These are phyloP conservation scores for Otatea glauca DNA, from an alignment of 176 grass and related monocot species.

Conservation along the genomic window DNA sequence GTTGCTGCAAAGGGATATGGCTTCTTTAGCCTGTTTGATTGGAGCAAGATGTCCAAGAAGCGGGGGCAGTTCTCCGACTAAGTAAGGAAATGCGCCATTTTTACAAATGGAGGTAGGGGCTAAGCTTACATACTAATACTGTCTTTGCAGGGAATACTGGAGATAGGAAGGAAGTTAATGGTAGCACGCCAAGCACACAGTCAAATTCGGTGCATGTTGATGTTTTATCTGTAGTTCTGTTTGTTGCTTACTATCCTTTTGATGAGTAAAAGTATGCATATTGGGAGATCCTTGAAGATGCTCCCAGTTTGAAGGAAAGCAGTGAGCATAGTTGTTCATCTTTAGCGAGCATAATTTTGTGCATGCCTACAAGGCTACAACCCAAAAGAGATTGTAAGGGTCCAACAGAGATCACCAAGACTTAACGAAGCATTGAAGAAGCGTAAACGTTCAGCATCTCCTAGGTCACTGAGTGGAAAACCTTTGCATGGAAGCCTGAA, in stretches of 20 bases:
- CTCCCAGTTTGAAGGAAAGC: too few species aligned
- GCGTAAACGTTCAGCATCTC: constrained; percentile 24
- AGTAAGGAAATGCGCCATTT: constrained; percentile 34
- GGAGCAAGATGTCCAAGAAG: constrained; percentile 75
- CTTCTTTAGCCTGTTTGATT: constrained; percentile 86
- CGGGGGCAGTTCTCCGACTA: constrained; percentile 20
- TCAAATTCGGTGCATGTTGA: too few species aligned
- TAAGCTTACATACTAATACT: not conserved
- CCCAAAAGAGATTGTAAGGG: constrained; percentile 47
- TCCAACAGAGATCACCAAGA: constrained; percentile 51
- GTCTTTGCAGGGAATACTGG: too few species aligned
- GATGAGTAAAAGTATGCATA: too few species aligned
- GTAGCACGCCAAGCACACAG: too few species aligned
- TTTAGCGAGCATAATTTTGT: constrained; percentile 52
- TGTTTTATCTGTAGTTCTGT: too few species aligned
- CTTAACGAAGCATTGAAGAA: constrained; percentile 44
- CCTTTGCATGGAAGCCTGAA: constrained; percentile 37
- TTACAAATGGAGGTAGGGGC: constrained; percentile 8
- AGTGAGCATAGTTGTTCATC: constrained; percentile 73
- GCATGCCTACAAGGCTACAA: constrained; percentile 54
- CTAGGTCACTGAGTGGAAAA: constrained; percentile 44
- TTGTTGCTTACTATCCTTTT: too few species aligned
- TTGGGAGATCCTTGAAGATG: too few species aligned
- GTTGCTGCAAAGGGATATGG: constrained; percentile 66
- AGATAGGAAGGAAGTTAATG: too few species aligned